These are phyloP conservation scores for Rosellinia necatrix DNA, from an alignment of 2,329 filamentous ascomycete genomes.

Conservation along the genomic window DNA sequence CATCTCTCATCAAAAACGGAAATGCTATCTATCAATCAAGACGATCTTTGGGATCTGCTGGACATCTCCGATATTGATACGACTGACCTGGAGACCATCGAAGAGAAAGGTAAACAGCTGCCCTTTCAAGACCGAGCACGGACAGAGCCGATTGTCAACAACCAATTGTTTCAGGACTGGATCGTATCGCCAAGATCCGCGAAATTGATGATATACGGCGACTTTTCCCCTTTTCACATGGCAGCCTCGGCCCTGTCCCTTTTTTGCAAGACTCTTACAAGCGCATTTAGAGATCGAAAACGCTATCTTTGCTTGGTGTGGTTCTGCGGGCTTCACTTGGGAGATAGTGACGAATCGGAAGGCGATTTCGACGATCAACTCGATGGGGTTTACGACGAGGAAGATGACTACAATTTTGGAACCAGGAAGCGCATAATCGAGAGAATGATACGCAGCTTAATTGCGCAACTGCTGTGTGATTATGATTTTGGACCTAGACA, in stretches of 20 bases:
- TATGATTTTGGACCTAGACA: neutral
- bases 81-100: neutral
- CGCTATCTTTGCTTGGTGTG: slow-evolving; percentile 1
- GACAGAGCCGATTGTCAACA: slow-evolving; percentile 6
- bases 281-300: neutral
- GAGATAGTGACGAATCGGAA: slow-evolving; percentile 2
- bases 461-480: slow-evolving; percentile 5
- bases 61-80: neutral
- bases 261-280: slow-evolving; percentile 3
- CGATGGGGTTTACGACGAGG: neutral
- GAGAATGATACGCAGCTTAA: slow-evolving; percentile 7
- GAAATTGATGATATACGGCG: slow-evolving; percentile 1
- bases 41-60: neutral
- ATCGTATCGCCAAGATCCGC: slow-evolving; percentile 3
- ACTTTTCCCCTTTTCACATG: neutral
- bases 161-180: slow-evolving; percentile 5
- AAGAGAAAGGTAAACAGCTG: neutral
- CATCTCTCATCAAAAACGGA: neutral
- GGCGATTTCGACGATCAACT: neutral
- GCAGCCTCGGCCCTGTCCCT: slow-evolving; percentile 2
- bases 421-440: neutral
- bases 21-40: neutral
- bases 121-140: neutral
- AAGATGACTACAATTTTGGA: neutral
- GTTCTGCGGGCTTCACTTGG: slow-evolving; percentile 4